Base-by-base conservation (phyloP, 768 basidiomycete species). In the Fistulinella prunicolor region DNA sequence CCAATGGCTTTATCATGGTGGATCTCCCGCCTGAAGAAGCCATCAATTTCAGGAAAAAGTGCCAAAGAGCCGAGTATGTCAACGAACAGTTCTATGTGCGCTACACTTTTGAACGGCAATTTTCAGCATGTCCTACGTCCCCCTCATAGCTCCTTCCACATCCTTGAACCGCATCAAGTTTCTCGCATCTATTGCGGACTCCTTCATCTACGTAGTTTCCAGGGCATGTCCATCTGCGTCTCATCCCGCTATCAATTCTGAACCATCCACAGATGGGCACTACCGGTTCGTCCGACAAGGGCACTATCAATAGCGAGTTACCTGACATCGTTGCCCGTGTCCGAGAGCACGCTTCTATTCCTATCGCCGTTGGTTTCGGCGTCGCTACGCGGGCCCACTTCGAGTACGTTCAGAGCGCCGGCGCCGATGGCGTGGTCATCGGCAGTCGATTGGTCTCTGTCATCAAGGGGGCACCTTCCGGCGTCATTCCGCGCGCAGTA, bases 1-100 rank as follows among this genome's bases (percentile, higher is more conserved):
- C 92, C 0, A 98, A 95, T 66, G 96, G 96, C 1, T 99, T 94
- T 64, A 94, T 98, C 57, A 83, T 99, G 71, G 94, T 98, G 21
- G 96, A 99, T 65, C 82, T 98, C 23, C 96, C 96, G 28, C 96
- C 96, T 13, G 94, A 97, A 70, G 96, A 99, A 68, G 94, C 96
- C 24, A 71, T 94, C 53, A 71, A 77, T 21, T 98, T 99, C 77
- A 81, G 94, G 32, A 80, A 86, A 58, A 91, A 94, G 64, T 98
- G 96, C 67, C 76, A 79, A 16, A 81, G 76, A 51, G 76, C 83
- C 30, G 80, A 82, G 95, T 96, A 61, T 59, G 89, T 76, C 42
- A 21, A 42, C 38, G 20, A 35, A 46, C 36, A 24, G 20, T 20
- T 13, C 21, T 26, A 19, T 16, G 9, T 3, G 29, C 16, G 6